phyloP scores from a whole-genome alignment of 768 basidiomycete genomes.

The Roridomyces roridus region DNA sequence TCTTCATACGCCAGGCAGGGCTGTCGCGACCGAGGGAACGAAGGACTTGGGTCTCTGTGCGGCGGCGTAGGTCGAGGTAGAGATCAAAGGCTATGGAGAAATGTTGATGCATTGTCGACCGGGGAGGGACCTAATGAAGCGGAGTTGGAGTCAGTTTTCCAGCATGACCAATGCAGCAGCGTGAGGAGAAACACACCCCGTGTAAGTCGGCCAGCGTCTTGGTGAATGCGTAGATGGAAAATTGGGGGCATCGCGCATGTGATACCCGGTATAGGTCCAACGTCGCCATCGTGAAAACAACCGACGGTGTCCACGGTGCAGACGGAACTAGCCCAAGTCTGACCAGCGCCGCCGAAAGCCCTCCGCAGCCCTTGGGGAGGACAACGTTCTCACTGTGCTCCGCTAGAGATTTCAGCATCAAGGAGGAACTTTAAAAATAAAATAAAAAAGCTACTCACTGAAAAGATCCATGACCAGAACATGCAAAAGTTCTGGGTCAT shows the following conservation, averaged over 20 bases:
- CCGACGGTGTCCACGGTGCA: constrained; percentile 5
- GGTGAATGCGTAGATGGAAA: constrained; percentile 28
- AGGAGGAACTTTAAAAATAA: too few species aligned
- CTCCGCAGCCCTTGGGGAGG: neutral
- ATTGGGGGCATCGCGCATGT: constrained; percentile 17
- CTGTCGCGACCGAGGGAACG: constrained; percentile 31
- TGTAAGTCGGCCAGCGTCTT: constrained; percentile 27
- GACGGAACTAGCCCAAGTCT: constrained; percentile 17
- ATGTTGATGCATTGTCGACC: neutral
- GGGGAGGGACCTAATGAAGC: neutral
- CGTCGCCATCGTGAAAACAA: constrained; percentile 8
- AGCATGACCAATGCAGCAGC: too few species aligned
- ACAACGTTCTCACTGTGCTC: neutral
- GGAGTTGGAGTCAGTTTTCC: too few species aligned
- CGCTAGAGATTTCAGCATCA: too few species aligned
- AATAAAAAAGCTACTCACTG: too few species aligned
- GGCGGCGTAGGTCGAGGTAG: constrained; percentile 35
- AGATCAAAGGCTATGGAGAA: constrained; percentile 41
- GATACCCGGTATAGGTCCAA: constrained; percentile 14
- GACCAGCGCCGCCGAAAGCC: constrained; percentile 3
- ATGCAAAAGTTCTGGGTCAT: too few species aligned
- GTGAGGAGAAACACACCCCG: neutral
- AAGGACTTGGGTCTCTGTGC: constrained; percentile 26
- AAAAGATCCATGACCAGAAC: too few species aligned
- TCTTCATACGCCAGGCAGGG: constrained; percentile 36